Conservation (phyloP, 148 eudicot genomes). For the Fagopyrum homotropicum region DNA sequence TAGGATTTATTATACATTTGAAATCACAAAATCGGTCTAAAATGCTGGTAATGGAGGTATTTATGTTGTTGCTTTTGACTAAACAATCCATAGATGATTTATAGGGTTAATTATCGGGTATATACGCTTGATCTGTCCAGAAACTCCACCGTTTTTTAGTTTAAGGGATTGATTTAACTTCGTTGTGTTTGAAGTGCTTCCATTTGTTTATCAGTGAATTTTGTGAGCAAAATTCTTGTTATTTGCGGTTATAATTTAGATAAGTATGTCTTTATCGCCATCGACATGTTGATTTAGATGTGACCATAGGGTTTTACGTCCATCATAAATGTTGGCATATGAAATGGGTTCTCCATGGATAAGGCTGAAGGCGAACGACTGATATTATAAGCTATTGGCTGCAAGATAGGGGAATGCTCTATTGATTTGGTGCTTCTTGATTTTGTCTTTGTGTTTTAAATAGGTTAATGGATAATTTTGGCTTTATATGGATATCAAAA, state of each 20-base stretch:
- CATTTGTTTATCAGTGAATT: neutral
- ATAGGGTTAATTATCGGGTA: neutral
- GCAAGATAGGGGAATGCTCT: neutral
- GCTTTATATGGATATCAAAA: neutral
- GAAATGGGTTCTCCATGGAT: neutral
- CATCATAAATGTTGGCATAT: neutral
- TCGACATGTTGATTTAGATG: neutral
- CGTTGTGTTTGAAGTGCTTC: neutral
- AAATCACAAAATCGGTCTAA: neutral
- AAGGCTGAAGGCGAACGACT: neutral
- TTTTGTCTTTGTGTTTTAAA: neutral
- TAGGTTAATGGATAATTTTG: neutral
- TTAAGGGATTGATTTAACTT: neutral
- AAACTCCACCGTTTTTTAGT: neutral
- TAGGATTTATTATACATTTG: neutral
- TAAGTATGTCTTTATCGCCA: neutral
- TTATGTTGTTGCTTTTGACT: neutral
- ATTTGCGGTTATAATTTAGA: neutral
- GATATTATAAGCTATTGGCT: neutral
- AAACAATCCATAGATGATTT: neutral
- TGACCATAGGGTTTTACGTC: neutral
- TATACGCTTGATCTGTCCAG: neutral
- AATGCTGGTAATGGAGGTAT: neutral
- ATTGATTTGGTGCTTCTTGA: neutral
- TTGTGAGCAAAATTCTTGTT: neutral